Conservation (phyloP, 2,329 filamentous ascomycete species). For the Xylariaceae sp. region DNA sequence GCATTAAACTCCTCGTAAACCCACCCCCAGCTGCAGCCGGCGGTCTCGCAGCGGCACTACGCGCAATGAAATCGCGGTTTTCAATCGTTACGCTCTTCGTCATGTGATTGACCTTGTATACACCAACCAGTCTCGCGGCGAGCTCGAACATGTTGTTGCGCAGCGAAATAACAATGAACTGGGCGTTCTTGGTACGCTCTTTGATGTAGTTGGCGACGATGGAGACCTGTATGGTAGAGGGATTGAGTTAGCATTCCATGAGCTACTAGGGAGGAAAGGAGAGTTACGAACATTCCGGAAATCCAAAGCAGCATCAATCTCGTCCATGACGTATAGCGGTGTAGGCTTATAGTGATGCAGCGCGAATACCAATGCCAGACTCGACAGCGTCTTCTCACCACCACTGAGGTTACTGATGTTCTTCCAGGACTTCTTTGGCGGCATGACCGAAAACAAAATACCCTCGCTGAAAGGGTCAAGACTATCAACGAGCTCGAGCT, state of each 20-base stretch:
- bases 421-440: conserved; percentile 99
- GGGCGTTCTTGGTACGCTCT: conserved; percentile 97
- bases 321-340: conserved; percentile 98
- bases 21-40: too few species aligned
- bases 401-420: conserved; percentile 95
- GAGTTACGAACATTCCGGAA: conserved; percentile 81
- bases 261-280: conserved; percentile 3
- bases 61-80: conserved; percentile 74
- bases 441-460: conserved; percentile 97
- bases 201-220: conserved; percentile 99
- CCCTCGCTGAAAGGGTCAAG: conserved; percentile 96
- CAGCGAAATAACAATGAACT: conserved; percentile 97
- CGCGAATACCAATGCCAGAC: conserved; percentile 93
- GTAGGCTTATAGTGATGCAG: conserved; percentile 98
- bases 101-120: conserved; percentile 99
- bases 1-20: too few species aligned
- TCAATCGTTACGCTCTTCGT: conserved; percentile 89
- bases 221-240: conserved; percentile 63
- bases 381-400: conserved; percentile 95
- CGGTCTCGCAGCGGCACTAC: too few species aligned
- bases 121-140: conserved; percentile 88
- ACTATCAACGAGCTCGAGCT: conserved; percentile 93
- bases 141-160: conserved; percentile 99
- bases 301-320: conserved; percentile 96
- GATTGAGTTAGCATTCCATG: conserved; percentile 11